Evolutionary conservation across 2,329 filamentous ascomycete genomes (phyloP).

Genomic region (Colletotrichum sublineola): DNA sequence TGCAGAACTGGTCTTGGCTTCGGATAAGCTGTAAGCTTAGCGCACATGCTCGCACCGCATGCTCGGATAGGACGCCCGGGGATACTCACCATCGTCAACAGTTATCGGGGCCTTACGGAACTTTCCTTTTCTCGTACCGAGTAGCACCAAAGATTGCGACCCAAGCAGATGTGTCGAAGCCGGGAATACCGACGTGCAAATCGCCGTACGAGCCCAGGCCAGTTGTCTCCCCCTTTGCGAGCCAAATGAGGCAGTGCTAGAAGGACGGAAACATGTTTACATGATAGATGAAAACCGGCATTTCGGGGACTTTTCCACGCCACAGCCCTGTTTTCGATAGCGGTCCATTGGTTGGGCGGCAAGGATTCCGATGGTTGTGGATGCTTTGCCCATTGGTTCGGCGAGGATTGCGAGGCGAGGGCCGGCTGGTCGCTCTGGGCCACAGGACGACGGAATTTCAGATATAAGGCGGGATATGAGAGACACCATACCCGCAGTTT

Average conservation of each 20-base stretch:
- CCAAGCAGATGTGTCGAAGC: neutral
- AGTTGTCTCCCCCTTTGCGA: conserved; percentile 1
- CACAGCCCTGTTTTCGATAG: conserved; percentile 14
- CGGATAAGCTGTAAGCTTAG: neutral
- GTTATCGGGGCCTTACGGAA: neutral
- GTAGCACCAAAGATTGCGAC: neutral
- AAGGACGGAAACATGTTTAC: neutral
- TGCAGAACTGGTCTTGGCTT: conserved; percentile 3
- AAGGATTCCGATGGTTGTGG: neutral
- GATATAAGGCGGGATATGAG: conserved; percentile 11
- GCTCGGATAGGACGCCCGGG: neutral
- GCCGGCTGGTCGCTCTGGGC: neutral
- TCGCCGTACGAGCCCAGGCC: conserved; percentile 7
- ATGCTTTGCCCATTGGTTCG: conserved; percentile 14
- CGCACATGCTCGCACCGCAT: neutral
- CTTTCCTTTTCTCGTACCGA: neutral
- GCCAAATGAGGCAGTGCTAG: conserved; percentile 26
- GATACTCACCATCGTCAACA: neutral
- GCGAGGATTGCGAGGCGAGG: neutral
- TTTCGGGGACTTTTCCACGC: conserved; percentile 6
- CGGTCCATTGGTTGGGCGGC: neutral
- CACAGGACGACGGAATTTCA: neutral
- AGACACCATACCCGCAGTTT: neutral
- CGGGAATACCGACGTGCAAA: conserved; percentile 10
- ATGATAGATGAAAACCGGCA: neutral